Base-by-base conservation (phyloP, 2,329 filamentous ascomycete species). In the Diaporthe citriasiana region DNA sequence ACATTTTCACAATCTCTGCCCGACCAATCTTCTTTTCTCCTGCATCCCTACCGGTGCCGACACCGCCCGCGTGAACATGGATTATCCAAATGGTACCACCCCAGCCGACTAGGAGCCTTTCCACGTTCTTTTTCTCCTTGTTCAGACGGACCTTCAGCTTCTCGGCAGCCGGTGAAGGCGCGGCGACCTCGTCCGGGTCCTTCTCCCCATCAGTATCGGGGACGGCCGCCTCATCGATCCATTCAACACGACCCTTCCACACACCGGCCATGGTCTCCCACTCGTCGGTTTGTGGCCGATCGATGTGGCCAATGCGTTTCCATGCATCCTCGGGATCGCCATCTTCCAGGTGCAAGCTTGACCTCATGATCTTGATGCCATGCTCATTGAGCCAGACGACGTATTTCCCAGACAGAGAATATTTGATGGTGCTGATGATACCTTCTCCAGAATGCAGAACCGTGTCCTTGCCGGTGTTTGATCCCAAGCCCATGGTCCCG, bases 191-290 rank as follows among this genome's bases (percentile, higher is more conserved):
- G 27, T 74, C 75, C 1, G 66, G 77, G 42, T 79, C 79, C 56
- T 81, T 83, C 27, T 84, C 83, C 33, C 90, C 87, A 47, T 95
- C 92, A 71, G 96, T 93, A 4, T 85, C 87, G 77, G 95, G 94
- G n/a, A 98, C 87, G 8, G 90, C 87, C 75, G 92, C 89, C 78
- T 97, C 93, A 79, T 98, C 94, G 57, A 98, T 93, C 97, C 97
- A 99, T 81, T 98, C 95, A 0, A 92, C 92, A 30, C 95, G 89
- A 2, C 94, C 94, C 84, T 96, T 98, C 95, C 97, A 98, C 5
- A 98, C 94, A 60, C 93, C 91, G 0, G 95, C 95, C 95, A 99
- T 98, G 55, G 97, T 95, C 77, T 98, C 95, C 95, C 97, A 98
- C 72, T 93, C 92, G 12, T 93, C 91, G 7, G 93, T 93, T 79